Percentiles rank a stretch among this genome's conserved stretches.
Conservation (phyloP, 208 protist species). For the Leptomonas seymouri region DNA sequence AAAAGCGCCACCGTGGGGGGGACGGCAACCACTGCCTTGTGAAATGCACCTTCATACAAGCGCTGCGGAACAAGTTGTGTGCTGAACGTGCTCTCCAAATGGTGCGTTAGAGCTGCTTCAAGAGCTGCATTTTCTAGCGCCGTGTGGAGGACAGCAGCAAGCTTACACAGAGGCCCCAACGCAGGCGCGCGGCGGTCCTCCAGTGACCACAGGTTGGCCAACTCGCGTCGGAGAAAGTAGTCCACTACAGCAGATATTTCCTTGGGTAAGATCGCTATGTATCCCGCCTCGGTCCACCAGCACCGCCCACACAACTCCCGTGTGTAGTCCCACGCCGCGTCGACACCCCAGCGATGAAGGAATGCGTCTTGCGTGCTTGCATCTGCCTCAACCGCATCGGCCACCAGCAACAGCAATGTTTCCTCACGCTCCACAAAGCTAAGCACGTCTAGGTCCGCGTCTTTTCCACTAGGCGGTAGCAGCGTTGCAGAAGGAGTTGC, state of each 20-base stretch:
- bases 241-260: constrained; percentile 9
- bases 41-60: constrained; percentile 34
- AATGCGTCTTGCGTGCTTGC: constrained; percentile 8
- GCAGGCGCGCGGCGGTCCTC: neutral
- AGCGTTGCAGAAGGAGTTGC: neutral
- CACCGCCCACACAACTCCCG: constrained; percentile 19
- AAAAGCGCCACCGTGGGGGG: constrained; percentile 48
- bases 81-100: neutral
- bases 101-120: constrained; percentile 9
- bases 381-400: constrained; percentile 16
- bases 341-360: constrained; percentile 30
- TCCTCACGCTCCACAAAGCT: constrained; percentile 18
- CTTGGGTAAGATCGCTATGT: constrained; percentile 15
- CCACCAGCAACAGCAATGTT: constrained; percentile 22
- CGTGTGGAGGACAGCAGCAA: neutral
- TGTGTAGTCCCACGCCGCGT: constrained; percentile 23
- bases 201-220: constrained; percentile 13
- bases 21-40: constrained; percentile 40
- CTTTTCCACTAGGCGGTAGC: neutral
- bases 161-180: no score
- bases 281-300: constrained; percentile 16
- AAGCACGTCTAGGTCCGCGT: neutral
- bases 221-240: constrained; percentile 38
- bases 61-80: constrained; percentile 10
- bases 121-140: constrained; percentile 3